Conservation (phyloP, 2,329 filamentous ascomycete species). For the Colletotrichum endophyticum region DNA sequence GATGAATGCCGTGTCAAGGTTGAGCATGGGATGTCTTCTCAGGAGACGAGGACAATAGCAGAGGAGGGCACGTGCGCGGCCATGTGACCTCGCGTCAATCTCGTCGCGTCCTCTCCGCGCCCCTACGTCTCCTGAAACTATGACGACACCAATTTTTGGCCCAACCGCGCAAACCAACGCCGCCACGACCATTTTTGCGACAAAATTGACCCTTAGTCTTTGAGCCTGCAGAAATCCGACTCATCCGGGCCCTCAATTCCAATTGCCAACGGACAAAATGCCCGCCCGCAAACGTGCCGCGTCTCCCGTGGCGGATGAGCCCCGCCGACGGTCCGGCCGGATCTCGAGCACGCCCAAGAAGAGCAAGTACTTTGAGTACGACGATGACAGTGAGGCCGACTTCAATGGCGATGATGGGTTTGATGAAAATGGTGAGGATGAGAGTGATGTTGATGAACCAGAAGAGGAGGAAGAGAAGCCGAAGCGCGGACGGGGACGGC, state of each 20-base stretch:
- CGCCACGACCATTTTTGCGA: not conserved
- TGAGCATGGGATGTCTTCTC: not conserved
- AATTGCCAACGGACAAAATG: conserved; percentile 29
- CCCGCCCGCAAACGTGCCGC: conserved; percentile 42
- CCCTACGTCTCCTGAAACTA: not conserved
- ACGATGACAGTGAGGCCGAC: conserved; percentile 23
- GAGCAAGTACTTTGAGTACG: conserved; percentile 57
- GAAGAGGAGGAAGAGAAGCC: conserved; percentile 23
- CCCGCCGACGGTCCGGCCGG: conserved; percentile 53
- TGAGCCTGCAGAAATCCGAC: not conserved
- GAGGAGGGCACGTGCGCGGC: not conserved
- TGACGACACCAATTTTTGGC: not conserved
- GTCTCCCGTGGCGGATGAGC: conserved; percentile 30
- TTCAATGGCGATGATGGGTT: not conserved
- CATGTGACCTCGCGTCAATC: conserved; percentile 16
- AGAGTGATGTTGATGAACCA: conserved; percentile 16
- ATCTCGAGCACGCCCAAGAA: conserved; percentile 49
- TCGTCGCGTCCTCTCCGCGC: conserved; percentile 7
- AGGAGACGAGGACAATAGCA: not conserved
- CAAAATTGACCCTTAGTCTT: not conserved
- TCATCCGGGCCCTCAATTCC: not conserved
- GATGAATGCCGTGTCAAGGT: rapidly evolving
- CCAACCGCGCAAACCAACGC: not conserved
- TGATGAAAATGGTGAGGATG: conserved; percentile 10
- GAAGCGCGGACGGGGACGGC: conserved; percentile 17